Base-by-base conservation (phyloP, 2,329 filamentous ascomycete species). In the Onygena corvina region DNA sequence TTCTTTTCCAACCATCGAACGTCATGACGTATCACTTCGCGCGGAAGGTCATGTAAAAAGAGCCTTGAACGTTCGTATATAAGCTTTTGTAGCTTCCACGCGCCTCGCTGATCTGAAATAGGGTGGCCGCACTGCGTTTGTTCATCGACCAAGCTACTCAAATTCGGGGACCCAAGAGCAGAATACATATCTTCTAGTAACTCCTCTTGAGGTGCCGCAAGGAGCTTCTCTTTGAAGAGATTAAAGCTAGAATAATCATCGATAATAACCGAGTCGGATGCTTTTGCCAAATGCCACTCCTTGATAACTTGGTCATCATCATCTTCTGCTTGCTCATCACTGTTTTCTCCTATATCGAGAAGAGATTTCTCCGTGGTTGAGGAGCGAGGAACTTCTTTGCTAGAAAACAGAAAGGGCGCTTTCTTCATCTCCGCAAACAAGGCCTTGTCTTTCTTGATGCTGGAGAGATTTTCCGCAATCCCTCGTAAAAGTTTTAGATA, bases 141-240 rank as follows among this genome's bases (percentile, higher is more conserved):
- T 60, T 90, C 83, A 58, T 87, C 80, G 9, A 96, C 84, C 14
- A 90, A 76, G 49, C 75, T 77, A 54, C 85, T 87, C 16, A 98
- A 73, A 49, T 78, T 79, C 38, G 81, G 76, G 2, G 87, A 83
- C 1, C 92, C 92, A 2, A 98, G 79, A 5, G 81, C 76, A 30
- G 79, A 67, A 64, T 98, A 98, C 54, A 98, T 90, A 1, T 76
- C 75, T 62, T 98, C 92, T 1, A 98, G 71, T 0, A 69, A 63
- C 54, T 96, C 92, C 60, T 98, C 92, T 63, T 94, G 86, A 0
- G 92, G 93, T 0, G 89, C 88, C 53, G 84, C 88, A 23, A 94
- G 75, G 25, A 98, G 73, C 54, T 80, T 79, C 47, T 87, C 79
- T 61, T 89, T 90, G 72, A 98, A 98, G 1, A 92, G 73, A 29